These are phyloP conservation scores for Schizopora paradoxa DNA, from an alignment of 1,284 basidiomycete genomes.

Conservation along the genomic window DNA sequence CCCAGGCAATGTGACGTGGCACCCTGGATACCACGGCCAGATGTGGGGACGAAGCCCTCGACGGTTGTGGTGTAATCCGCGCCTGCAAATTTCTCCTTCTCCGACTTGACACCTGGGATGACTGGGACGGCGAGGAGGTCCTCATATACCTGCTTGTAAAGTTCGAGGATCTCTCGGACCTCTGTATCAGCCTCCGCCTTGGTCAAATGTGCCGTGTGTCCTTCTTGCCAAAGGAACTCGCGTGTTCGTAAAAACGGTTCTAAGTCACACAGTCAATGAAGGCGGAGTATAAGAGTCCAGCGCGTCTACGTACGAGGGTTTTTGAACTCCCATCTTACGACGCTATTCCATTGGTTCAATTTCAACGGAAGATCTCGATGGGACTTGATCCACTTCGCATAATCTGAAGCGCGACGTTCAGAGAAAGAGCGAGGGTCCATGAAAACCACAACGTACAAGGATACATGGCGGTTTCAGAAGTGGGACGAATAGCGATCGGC, in stretches of 20 bases:
- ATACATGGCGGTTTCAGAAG: slow-evolving; percentile 98
- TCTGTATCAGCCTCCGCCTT: slow-evolving; percentile 88
- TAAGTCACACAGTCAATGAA: slow-evolving; percentile 26
- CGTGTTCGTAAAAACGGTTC: slow-evolving; percentile 98
- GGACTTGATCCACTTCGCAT: slow-evolving; percentile 97
- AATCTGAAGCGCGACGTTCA: slow-evolving; percentile 43
- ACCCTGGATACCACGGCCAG: slow-evolving; percentile 96
- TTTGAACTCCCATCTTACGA: slow-evolving; percentile 99
- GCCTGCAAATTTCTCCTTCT: slow-evolving; percentile 99
- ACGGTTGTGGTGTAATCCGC: slow-evolving; percentile 98
- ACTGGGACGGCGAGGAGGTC: slow-evolving; percentile 97
- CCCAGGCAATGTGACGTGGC: slow-evolving; percentile 98
- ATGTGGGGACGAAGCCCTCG: slow-evolving; percentile 96
- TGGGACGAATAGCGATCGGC: slow-evolving; percentile 96
- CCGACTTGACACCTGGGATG: slow-evolving; percentile 94
- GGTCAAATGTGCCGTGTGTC: slow-evolving; percentile 92
- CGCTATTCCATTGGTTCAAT: slow-evolving; percentile 98
- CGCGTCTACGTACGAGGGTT: slow-evolving; percentile 68
- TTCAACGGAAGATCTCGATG: slow-evolving; percentile 97
- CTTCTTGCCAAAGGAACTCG: slow-evolving; percentile 99
- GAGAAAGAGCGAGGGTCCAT: background rate
- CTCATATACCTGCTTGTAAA: slow-evolving; percentile 95
- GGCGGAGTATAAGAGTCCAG: background rate
- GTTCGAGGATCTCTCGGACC: slow-evolving; percentile 90
- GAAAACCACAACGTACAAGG: slow-evolving; percentile 57